Percentiles rank a stretch among this genome's conserved stretches.
Conservation (phyloP, 768 basidiomycete genomes). For the Mrakia frigida region DNA sequence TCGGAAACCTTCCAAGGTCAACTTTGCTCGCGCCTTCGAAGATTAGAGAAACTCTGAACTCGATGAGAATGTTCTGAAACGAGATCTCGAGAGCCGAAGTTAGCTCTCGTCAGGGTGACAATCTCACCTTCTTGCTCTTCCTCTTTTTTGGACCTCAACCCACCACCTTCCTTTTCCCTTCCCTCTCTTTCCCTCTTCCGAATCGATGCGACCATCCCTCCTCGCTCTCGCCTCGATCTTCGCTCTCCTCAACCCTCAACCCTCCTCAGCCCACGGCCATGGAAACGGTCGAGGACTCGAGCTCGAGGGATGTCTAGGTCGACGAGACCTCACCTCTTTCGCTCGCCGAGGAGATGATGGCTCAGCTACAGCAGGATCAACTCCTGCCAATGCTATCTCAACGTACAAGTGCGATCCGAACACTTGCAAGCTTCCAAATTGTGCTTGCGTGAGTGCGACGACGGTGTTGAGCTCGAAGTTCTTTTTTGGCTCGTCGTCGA, state of each 20-base stretch:
- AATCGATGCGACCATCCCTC: neutral
- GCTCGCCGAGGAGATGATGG: constrained; percentile 5
- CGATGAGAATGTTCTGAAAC: too few relatives aligned
- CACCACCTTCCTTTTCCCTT: neutral
- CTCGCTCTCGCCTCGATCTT: neutral
- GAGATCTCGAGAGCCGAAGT: too few relatives aligned
- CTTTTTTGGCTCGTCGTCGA: neutral
- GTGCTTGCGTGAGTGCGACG: constrained; percentile 43
- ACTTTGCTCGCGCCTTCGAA: too few relatives aligned
- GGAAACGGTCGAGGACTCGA: neutral
- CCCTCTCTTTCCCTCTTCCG: too few relatives aligned
- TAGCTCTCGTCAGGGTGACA: too few relatives aligned
- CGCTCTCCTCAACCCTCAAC: neutral
- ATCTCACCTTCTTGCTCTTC: neutral
- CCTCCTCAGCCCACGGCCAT: neutral
- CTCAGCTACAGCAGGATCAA: neutral
- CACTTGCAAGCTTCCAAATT: constrained; percentile 63
- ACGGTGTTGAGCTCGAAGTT: neutral
- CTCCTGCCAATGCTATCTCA: constrained; percentile 40
- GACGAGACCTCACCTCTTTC: neutral
- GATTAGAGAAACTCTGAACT: too few relatives aligned
- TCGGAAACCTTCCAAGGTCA: too few relatives aligned
- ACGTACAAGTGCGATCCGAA: constrained; percentile 66
- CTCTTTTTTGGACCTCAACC: neutral
- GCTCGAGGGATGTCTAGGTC: neutral